Evolutionary conservation across 2,329 filamentous ascomycete species (phyloP).

Genomic region (Xylaria sp.): DNA sequence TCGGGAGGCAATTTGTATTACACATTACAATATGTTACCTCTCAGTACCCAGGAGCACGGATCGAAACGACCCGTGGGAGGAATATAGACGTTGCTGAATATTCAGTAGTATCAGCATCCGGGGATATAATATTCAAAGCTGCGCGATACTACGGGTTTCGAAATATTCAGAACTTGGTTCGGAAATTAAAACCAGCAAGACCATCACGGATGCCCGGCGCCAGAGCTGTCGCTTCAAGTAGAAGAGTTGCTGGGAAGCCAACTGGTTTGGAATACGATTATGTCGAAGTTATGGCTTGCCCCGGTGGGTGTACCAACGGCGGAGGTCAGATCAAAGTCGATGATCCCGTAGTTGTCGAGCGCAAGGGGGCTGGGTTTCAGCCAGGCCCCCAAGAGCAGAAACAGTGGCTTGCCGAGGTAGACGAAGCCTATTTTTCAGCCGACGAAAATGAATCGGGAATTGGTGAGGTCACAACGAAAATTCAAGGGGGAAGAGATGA

Average conservation of each 20-base stretch:
- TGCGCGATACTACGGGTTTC: constrained; percentile 95
- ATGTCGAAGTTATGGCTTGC: constrained; percentile 99
- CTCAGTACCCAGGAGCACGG: constrained; percentile 75
- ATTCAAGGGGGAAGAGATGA: constrained; percentile 48
- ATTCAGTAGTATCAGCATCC: constrained; percentile 69
- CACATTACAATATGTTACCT: constrained; percentile 79
- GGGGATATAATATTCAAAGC: constrained; percentile 76
- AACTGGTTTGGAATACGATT: constrained; percentile 76
- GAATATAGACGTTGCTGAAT: constrained; percentile 92
- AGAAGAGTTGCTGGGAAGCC: constrained; percentile 64
- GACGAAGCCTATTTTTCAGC: constrained; percentile 92
- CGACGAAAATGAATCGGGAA: constrained; percentile 62
- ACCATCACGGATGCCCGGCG: constrained; percentile 82
- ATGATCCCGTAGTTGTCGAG: constrained; percentile 74
- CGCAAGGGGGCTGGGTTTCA: constrained; percentile 62
- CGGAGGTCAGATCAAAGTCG: constrained; percentile 92
- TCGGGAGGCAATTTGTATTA: constrained; percentile 92
- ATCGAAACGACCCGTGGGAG: constrained; percentile 80
- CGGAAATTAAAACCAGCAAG: constrained; percentile 86
- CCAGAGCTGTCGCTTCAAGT: constrained; percentile 67
- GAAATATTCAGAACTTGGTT: constrained; percentile 98
- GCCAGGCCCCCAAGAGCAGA: constrained; percentile 81
- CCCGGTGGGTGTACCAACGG: constrained; percentile 99
- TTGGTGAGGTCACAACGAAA: constrained; percentile 43
- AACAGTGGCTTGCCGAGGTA: constrained; percentile 82